Evolutionary conservation across 1,139 yeast species (phyloP).

Genomic region (Candida neerlandica): DNA sequence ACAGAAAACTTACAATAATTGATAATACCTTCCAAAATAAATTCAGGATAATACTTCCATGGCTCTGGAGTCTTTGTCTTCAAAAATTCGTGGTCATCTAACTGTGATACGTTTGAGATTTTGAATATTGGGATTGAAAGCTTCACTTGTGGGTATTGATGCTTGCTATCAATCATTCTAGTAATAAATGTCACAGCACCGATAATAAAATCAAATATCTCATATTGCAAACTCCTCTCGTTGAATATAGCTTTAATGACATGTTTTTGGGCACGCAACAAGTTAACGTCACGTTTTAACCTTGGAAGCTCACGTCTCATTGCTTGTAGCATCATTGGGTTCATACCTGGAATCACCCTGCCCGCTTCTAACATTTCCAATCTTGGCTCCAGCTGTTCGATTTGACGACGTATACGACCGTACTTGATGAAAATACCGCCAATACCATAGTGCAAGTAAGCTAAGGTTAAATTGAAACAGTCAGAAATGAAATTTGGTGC

Average conservation of each 20-base stretch:
- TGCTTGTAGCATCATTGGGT: conserved; percentile 35
- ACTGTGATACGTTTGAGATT: conserved; percentile 47
- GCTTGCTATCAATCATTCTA: conserved; percentile 71
- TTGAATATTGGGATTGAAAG: conserved; percentile 69
- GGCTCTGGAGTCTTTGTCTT: conserved; percentile 70
- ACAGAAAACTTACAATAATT: conserved; percentile 71
- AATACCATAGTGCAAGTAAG: conserved; percentile 85
- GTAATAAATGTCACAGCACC: conserved; percentile 77
- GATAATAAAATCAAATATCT: conserved; percentile 72
- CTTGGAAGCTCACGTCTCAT: conserved; percentile 44
- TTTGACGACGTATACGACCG: conserved; percentile 53
- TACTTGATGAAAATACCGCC: conserved; percentile 73
- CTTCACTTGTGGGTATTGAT: conserved; percentile 57
- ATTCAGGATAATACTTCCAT: conserved; percentile 86
- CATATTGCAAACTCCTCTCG: conserved; percentile 57
- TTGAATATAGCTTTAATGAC: conserved; percentile 63
- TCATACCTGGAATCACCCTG: conserved; percentile 27
- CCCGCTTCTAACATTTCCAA: conserved; percentile 48
- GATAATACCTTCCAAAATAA: conserved; percentile 79
- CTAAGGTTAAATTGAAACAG: conserved; percentile 76
- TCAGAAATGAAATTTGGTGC: conserved; percentile 80
- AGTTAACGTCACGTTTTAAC: conserved; percentile 42
- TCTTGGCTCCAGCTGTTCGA: conserved; percentile 56
- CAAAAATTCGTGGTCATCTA: conserved; percentile 71
- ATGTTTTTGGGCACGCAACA: conserved; percentile 48